A percentile compares a stretch with the other conserved stretches of the same genome.
phyloP scores from a whole-genome alignment of 805 yeast genomes.

The Pichia membranifaciens region DNA sequence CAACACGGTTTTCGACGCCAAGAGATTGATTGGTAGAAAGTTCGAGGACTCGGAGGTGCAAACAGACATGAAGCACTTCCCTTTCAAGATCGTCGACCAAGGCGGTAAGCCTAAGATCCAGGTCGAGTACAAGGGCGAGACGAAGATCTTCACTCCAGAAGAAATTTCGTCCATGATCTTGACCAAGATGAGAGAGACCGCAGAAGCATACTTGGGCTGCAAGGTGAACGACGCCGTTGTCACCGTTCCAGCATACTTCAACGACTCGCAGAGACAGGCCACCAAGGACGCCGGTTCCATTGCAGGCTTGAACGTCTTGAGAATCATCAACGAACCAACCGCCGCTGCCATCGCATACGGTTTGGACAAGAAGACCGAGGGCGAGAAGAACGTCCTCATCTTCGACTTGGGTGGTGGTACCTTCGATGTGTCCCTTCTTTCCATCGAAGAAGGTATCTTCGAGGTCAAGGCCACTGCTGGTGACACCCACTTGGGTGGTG shows the following conservation, averaged over 20 bases:
- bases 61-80: slow-evolving; percentile 86
- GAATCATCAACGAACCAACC: slow-evolving; percentile 80
- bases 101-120: slow-evolving; percentile 83
- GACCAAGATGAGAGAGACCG: slow-evolving; percentile 59
- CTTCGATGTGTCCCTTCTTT: slow-evolving; percentile 72
- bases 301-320: slow-evolving; percentile 68
- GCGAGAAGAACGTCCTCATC: slow-evolving; percentile 50
- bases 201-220: slow-evolving; percentile 50
- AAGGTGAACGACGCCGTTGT: slow-evolving; percentile 66
- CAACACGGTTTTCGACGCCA: slow-evolving; percentile 87
- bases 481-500: slow-evolving; percentile 82
- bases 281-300: slow-evolving; percentile 73
- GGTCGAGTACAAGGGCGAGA: slow-evolving; percentile 93
- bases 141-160: slow-evolving; percentile 87
- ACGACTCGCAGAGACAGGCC: slow-evolving; percentile 77
- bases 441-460: slow-evolving; percentile 74
- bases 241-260: slow-evolving; percentile 81
- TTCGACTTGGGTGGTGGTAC: slow-evolving; percentile 86
- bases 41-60: slow-evolving; percentile 75
- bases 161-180: slow-evolving; percentile 88
- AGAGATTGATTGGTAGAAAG: slow-evolving; percentile 91
- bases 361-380: slow-evolving; percentile 44
- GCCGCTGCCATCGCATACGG: slow-evolving; percentile 86
- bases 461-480: slow-evolving; percentile 82
- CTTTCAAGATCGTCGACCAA: slow-evolving; percentile 77